Evolutionary conservation across 2,329 filamentous ascomycete species (phyloP).

Genomic region (Trichophyton equinum): DNA sequence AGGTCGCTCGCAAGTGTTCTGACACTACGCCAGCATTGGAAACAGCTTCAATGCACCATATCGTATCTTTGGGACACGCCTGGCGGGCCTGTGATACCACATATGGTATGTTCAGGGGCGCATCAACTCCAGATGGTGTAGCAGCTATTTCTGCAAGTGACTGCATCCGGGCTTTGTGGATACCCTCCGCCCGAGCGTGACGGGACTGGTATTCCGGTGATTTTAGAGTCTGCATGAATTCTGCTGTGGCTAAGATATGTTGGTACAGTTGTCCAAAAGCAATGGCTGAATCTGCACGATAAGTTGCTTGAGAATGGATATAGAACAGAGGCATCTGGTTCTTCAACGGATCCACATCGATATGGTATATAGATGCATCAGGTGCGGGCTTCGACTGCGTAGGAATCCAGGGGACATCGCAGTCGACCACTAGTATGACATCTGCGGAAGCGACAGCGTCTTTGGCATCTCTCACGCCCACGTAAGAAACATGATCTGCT

Average conservation of each 20-base stretch:
- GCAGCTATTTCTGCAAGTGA: slow-evolving; percentile 45
- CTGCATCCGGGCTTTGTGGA: slow-evolving; percentile 47
- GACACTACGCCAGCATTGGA: slow-evolving; percentile 56
- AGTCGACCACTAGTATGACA: slow-evolving; percentile 73
- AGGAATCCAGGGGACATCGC: slow-evolving; percentile 89
- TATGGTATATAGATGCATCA: slow-evolving; percentile 48
- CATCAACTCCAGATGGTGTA: slow-evolving; percentile 46
- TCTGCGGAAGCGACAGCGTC: slow-evolving; percentile 64
- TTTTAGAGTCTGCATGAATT: slow-evolving; percentile 32
- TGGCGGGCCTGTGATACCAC: slow-evolving; percentile 45
- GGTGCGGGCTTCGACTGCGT: slow-evolving; percentile 52
- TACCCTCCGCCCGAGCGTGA: slow-evolving; percentile 44
- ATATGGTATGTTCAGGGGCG: slow-evolving; percentile 49
- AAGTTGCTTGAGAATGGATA: slow-evolving; percentile 52
- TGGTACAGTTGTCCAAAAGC: slow-evolving; percentile 57
- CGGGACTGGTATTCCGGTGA: slow-evolving; percentile 33
- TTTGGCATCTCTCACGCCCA: slow-evolving; percentile 65
- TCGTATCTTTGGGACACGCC: slow-evolving; percentile 50
- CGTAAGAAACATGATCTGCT: slow-evolving; percentile 40
- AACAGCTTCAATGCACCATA: slow-evolving; percentile 67
- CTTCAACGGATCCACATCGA: slow-evolving; percentile 57
- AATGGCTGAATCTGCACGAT: slow-evolving; percentile 51
- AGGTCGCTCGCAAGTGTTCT: slow-evolving; percentile 56
- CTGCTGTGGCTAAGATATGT: slow-evolving; percentile 41
- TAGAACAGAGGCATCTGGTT: slow-evolving; percentile 65